A percentile compares a stretch with the other conserved stretches of the same genome.
Evolutionary conservation across 306 rosid genomes (phyloP).

Genomic region (Abrus precatorius): DNA sequence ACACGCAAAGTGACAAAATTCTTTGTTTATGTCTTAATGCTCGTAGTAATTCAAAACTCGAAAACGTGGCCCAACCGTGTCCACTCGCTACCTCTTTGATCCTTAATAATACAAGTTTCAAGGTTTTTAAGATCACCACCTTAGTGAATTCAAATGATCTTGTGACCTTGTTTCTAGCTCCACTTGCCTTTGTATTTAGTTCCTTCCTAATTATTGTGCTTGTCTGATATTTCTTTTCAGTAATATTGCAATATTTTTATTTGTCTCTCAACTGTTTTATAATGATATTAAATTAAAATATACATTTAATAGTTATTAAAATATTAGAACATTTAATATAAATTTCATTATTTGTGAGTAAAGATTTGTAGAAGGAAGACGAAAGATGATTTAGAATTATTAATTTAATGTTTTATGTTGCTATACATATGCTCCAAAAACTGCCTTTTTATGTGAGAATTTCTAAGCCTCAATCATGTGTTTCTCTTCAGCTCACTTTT

Average conservation of each 20-base stretch:
- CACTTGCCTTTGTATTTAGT: slow-evolving; percentile 47
- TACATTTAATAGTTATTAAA: no score
- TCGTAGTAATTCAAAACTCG: slow-evolving; percentile 44
- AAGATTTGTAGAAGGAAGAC: no score
- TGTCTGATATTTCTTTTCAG: background rate
- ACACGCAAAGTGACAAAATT: slow-evolving; percentile 34
- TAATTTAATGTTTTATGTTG: background rate
- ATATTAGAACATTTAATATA: no score
- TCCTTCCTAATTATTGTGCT: background rate
- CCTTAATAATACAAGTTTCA: slow-evolving; percentile 35
- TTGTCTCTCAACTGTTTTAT: no score
- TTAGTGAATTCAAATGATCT: background rate
- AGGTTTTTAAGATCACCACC: background rate
- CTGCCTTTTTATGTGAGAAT: slow-evolving; percentile 54
- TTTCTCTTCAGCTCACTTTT: slow-evolving; percentile 30
- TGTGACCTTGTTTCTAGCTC: slow-evolving; percentile 29
- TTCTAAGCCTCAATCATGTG: slow-evolving; percentile 44
- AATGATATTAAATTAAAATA: no score
- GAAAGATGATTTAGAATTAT: no score
- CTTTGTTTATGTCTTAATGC: slow-evolving; percentile 45
- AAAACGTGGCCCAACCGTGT: slow-evolving; percentile 55
- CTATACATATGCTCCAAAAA: slow-evolving; percentile 50
- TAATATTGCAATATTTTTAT: no score
- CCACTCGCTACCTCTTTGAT: slow-evolving; percentile 49
- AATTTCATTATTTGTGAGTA: no score